Evolutionary conservation across 2,329 filamentous ascomycete species (phyloP).

Genomic region (Clonostachys sp.): DNA sequence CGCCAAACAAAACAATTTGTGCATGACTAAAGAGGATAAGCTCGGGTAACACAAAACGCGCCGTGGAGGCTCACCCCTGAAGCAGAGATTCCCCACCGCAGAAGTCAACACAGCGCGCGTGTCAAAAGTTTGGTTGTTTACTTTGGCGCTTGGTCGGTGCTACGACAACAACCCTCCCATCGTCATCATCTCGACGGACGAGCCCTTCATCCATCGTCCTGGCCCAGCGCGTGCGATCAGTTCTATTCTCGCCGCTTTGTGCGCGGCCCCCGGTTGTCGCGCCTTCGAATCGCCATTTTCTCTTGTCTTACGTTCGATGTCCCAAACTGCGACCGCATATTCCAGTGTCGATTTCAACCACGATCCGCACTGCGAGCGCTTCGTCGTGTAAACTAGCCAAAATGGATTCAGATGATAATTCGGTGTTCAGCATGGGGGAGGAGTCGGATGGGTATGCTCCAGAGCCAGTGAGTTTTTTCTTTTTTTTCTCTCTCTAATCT

Average conservation of each 20-base stretch:
- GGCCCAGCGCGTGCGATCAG: slow-evolving; percentile 12
- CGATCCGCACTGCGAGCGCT: no score
- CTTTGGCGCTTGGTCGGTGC: no score
- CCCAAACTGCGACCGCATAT: slow-evolving; percentile 1
- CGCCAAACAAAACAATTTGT: no score
- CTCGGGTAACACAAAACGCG: no score
- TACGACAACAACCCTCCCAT: no score
- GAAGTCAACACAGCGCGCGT: no score
- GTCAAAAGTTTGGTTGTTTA: no score
- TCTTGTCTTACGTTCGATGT: slow-evolving; percentile 10
- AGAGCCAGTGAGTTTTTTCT: slow-evolving; percentile 23
- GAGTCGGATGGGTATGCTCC: slow-evolving; percentile 36
- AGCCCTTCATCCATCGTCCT: slow-evolving; percentile 5
- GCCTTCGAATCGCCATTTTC: slow-evolving; percentile 8
- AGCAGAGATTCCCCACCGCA: no score
- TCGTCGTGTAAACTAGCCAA: slow-evolving; percentile 10
- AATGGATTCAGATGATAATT: slow-evolving; percentile 55
- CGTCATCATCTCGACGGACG: no score
- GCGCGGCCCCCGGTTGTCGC: slow-evolving; percentile 9
- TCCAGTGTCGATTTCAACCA: no score
- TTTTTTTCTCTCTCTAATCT: slow-evolving; percentile 2
- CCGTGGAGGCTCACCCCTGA: no score
- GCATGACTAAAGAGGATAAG: no score
- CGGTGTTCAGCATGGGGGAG: slow-evolving; percentile 28
- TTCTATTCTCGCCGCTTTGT: slow-evolving; percentile 9